Conservation (phyloP, 306 rosid species). For the Rubus parviflorus region DNA sequence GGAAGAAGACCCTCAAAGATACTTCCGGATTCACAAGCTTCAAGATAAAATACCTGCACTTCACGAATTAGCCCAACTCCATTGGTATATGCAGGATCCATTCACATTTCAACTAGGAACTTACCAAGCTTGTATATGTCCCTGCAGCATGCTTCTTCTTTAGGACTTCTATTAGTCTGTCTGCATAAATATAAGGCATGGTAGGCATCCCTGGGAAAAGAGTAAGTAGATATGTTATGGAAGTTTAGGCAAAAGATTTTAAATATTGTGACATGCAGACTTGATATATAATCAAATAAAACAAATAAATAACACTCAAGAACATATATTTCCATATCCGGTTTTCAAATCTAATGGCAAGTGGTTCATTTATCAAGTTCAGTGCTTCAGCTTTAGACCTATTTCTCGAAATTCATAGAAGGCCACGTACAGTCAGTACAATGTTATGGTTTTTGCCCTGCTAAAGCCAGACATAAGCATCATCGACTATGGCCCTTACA, state of each 20-base stretch:
- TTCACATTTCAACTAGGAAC: constrained; percentile 29
- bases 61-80: constrained; percentile 15
- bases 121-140: constrained; percentile 72
- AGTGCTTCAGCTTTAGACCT: not conserved
- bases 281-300: not conserved
- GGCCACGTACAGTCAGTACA: not conserved
- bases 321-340: not conserved
- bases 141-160: constrained; percentile 80
- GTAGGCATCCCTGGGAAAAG: constrained; percentile 73
- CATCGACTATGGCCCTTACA: not conserved
- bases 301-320: not conserved
- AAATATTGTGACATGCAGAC: not conserved
- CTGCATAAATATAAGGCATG: constrained; percentile 62
- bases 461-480: not conserved
- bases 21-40: constrained; percentile 97
- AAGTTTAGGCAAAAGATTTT: not conserved
- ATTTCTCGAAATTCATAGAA: not conserved
- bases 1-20: constrained; percentile 94
- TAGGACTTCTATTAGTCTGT: constrained; percentile 62
- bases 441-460: not conserved
- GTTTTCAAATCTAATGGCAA: not conserved
- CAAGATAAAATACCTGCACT: constrained; percentile 85
- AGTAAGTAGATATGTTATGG: not conserved
- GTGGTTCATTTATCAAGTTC: not conserved
- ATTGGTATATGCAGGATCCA: constrained; percentile 10